Base-by-base conservation (phyloP, 1,139 yeast genomes). In the Debaryomyces psychrophilus region DNA sequence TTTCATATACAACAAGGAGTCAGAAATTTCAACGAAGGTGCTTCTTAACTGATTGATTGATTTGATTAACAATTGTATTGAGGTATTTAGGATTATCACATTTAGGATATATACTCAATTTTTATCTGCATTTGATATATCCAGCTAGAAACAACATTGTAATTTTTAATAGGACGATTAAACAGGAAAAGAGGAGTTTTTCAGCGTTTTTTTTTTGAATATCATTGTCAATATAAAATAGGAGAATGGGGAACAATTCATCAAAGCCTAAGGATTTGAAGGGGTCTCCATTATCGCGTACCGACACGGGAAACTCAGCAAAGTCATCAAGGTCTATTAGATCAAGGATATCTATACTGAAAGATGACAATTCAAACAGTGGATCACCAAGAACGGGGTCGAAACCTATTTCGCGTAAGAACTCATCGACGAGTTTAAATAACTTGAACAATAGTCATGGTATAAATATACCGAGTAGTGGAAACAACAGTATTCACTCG, bases 251-350 rank as follows among this genome's bases (percentile, higher is more conserved):
- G 45, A 76, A 76, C 54, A 63, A 69, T 28, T 63, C 78, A 26
- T 73, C 79, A 27, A 75, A 72, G 55, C 65, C 65, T 31, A 54
- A 55, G 40, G 54, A 54, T 28, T 31, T 48, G 28, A 59, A 68
- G 17, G 71, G 69, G 15, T 71, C 76, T 17, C 76, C 82, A 12
- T 75, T 81, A 58, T 67, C 77, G 15, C 67, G 85, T 43, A 71
- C 82, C 18, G 83, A 79, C 60, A 79, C 86, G 2, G 74, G 77
- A 44, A 74, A 69, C 48, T 79, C 83, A 4, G 71, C 76, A 23
- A 76, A 71, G 54, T 77, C 82, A 9, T 62, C 77, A 4, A 66
- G 83, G 45, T 80, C 85, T 2, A 62, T 76, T 17, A 65, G 80
- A 46, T 73, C 76, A 42, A 59, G 76, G 37, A 65, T 73, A 43